Percentiles rank a stretch among this genome's conserved stretches.
These are phyloP conservation scores for Leccinum subgranulosum DNA, from an alignment of 768 basidiomycete genomes.

Conservation along the genomic window DNA sequence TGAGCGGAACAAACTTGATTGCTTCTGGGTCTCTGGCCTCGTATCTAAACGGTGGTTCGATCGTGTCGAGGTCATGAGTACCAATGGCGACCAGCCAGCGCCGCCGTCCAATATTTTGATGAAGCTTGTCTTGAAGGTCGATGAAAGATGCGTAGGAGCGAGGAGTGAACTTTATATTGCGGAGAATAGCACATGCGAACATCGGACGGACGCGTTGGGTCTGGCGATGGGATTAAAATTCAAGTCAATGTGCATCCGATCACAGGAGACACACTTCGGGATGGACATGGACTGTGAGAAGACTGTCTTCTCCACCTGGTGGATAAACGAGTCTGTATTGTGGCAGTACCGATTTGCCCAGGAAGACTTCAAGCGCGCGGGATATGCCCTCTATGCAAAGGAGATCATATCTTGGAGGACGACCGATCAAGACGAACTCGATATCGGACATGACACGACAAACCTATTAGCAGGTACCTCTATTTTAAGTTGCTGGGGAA, in stretches of 20 bases:
- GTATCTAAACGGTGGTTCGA: constrained; percentile 85
- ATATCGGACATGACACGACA: constrained; percentile 2
- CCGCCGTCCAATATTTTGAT: constrained; percentile 90
- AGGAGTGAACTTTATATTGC: constrained; percentile 85
- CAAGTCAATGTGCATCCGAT: neutral
- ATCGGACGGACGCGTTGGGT: constrained; percentile 81
- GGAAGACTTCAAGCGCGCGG: constrained; percentile 79
- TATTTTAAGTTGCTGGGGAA: constrained; percentile 88
- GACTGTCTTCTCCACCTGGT: constrained; percentile 57
- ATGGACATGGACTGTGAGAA: constrained; percentile 66
- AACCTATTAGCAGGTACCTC: constrained; percentile 98
- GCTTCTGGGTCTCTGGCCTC: constrained; percentile 77
- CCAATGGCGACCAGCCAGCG: constrained; percentile 94
- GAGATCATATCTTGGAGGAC: constrained; percentile 78
- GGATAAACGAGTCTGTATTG: constrained; percentile 74
- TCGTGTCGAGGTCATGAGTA: constrained; percentile 93
- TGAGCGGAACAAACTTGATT: constrained; percentile 89
- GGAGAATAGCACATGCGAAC: constrained; percentile 88
- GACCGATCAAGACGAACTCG: constrained; percentile 5
- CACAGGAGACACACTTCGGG: constrained; percentile 58
- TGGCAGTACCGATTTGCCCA: constrained; percentile 64
- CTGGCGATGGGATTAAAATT: constrained; percentile 37
- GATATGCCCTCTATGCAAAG: constrained; percentile 97
- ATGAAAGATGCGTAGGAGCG: constrained; percentile 95
- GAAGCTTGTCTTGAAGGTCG: constrained; percentile 98